phyloP scores from a whole-genome alignment of 2,329 filamentous ascomycete genomes.

The Cladophialophora yegresii region DNA sequence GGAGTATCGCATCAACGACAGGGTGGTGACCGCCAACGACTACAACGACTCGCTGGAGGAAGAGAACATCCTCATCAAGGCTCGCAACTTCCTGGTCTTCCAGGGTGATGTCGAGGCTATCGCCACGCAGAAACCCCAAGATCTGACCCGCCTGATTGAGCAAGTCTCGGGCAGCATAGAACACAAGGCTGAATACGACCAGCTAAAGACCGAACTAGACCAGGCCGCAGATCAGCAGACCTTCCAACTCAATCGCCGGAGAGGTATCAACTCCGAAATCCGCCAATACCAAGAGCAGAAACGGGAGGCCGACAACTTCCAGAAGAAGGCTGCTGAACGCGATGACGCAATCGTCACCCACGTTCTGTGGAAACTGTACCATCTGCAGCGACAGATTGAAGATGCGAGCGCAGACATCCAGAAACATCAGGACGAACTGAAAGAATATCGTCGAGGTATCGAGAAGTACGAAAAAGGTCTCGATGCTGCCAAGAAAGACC shows the following conservation, averaged over 20 bases:
- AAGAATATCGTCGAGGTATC: slow-evolving; percentile 85
- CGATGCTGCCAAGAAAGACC: slow-evolving; percentile 80
- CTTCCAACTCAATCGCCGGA: slow-evolving; percentile 81
- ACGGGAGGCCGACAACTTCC: slow-evolving; percentile 89
- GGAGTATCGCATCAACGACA: slow-evolving; percentile 96
- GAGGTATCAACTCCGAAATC: slow-evolving; percentile 96
- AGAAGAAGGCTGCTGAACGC: slow-evolving; percentile 83
- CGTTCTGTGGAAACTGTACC: slow-evolving; percentile 94
- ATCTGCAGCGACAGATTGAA: slow-evolving; percentile 91
- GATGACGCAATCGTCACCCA: slow-evolving; percentile 91
- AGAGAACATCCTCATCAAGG: slow-evolving; percentile 97
- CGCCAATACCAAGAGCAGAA: slow-evolving; percentile 98
- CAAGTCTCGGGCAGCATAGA: slow-evolving; percentile 97
- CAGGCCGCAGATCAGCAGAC: slow-evolving; percentile 85
- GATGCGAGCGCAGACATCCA: slow-evolving; percentile 87
- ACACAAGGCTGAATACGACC: slow-evolving; percentile 91
- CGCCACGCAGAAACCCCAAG: slow-evolving; percentile 89
- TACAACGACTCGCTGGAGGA: slow-evolving; percentile 91
- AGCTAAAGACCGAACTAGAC: slow-evolving; percentile 80
- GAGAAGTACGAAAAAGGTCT: slow-evolving; percentile 79
- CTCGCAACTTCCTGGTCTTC: slow-evolving; percentile 95
- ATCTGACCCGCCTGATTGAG: slow-evolving; percentile 90
- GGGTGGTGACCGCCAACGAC: slow-evolving; percentile 79
- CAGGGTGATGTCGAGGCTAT: slow-evolving; percentile 98
- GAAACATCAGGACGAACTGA: slow-evolving; percentile 90